phyloP scores from a whole-genome alignment of 2,329 filamentous ascomycete genomes.

The Fusarium annulatum region DNA sequence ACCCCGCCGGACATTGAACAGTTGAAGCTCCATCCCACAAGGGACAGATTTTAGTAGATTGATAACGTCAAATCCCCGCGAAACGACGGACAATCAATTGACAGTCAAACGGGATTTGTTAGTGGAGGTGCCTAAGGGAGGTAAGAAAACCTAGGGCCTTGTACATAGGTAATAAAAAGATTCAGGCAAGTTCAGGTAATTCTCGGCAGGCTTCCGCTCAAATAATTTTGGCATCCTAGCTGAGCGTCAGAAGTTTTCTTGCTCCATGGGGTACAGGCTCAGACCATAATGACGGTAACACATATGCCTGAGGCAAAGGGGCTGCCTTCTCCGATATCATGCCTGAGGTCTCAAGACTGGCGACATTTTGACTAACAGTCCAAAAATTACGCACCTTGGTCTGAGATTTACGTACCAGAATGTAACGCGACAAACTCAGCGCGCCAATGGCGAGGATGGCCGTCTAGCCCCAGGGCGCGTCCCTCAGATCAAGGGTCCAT shows the following conservation, averaged over 20 bases:
- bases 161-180: background rate
- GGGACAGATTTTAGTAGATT: conserved; percentile 6
- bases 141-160: background rate
- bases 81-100: conserved; percentile 20
- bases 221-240: background rate
- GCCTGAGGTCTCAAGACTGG: conserved; percentile 36
- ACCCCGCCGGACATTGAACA: conserved; percentile 3
- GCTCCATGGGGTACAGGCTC: conserved; percentile 24
- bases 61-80: conserved; percentile 27
- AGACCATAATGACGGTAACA: conserved; percentile 32
- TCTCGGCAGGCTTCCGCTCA: background rate
- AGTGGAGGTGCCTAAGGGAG: conserved; percentile 12
- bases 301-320: conserved; percentile 48
- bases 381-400: conserved; percentile 38
- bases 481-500: conserved; percentile 36
- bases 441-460: conserved; percentile 3
- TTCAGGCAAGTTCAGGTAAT: accelerated
- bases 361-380: background rate
- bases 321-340: conserved; percentile 9
- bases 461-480: conserved; percentile 12
- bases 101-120: conserved; percentile 9
- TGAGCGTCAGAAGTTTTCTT: background rate
- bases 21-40: background rate
- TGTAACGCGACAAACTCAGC: conserved; percentile 5
- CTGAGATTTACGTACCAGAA: conserved; percentile 38